A percentile compares a stretch with the other conserved stretches of the same genome.
phyloP scores from a whole-genome alignment of 257 asterid genomes.

The Coffea canephora region DNA sequence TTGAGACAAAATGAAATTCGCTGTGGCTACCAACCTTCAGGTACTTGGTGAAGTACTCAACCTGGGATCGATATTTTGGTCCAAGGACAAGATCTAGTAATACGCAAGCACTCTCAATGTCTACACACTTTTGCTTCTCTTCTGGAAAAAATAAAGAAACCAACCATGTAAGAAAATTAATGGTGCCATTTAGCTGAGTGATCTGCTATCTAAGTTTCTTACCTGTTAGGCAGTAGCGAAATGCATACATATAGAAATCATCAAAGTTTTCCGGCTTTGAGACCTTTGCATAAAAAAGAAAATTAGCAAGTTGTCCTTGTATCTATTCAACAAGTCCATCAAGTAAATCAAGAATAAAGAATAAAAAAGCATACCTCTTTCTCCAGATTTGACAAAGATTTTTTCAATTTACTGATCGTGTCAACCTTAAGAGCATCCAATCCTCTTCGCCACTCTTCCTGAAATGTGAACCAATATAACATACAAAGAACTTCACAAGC shows the following conservation, averaged over 20 bases:
- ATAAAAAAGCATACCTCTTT: conserved; percentile 46
- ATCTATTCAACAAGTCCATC: conserved; percentile 4
- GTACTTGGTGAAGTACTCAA: conserved; percentile 61
- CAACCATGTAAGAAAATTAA: conserved; percentile 3
- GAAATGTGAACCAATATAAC: conserved; percentile 7
- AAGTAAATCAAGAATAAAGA: background rate
- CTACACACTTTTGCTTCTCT: conserved; percentile 78
- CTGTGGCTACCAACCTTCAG: conserved; percentile 53
- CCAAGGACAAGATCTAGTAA: conserved; percentile 77
- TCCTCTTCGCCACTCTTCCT: conserved; percentile 89
- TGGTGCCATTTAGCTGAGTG: conserved; percentile 8
- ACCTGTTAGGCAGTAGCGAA: conserved; percentile 81
- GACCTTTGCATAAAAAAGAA: conserved; percentile 47
- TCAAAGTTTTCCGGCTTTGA: conserved; percentile 53
- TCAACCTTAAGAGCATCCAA: conserved; percentile 62
- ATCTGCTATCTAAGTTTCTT: conserved; percentile 5
- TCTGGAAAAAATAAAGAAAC: conserved; percentile 45
- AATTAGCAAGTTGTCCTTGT: conserved; percentile 4
- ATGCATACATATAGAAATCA: conserved; percentile 64
- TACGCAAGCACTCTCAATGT: conserved; percentile 65
- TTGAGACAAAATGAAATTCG: background rate
- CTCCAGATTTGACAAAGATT: conserved; percentile 59
- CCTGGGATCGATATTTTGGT: conserved; percentile 53
- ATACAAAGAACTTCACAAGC: background rate
- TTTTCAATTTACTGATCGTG: conserved; percentile 50